Percentiles rank a stretch among this genome's conserved stretches.
These are phyloP conservation scores for Balamuthia mandrillaris DNA, from an alignment of 208 protist species.

Conservation along the genomic window DNA sequence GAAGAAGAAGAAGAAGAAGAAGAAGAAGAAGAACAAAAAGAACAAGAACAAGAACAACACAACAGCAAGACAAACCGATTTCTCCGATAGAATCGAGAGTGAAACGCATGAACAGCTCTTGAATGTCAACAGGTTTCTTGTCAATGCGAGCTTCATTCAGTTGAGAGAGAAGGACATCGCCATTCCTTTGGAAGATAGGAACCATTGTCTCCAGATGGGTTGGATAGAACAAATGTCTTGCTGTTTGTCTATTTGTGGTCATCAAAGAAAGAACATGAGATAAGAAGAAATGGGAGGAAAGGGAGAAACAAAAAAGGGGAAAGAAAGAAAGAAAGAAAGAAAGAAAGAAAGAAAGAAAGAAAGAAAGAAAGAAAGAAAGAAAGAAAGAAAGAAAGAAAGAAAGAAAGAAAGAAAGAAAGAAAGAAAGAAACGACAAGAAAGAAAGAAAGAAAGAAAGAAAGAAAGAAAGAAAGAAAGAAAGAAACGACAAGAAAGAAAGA, in stretches of 20 bases:
- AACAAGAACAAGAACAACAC: not conserved
- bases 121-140: too few species aligned
- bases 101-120: too few species aligned
- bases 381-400: not conserved
- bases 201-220: not conserved
- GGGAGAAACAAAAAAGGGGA: not conserved
- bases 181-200: not conserved
- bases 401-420: not conserved
- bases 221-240: not conserved
- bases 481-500: too few species aligned
- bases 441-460: too few species aligned
- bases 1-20: not conserved
- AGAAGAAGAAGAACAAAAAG: not conserved
- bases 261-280: too few species aligned
- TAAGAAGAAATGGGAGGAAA: not conserved
- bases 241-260: too few species aligned
- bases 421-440: too few species aligned
- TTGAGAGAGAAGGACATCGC: constrained; percentile 10
- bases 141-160: not conserved
- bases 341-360: not conserved
- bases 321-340: too few species aligned
- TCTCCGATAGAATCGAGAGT: not conserved
- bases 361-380: not conserved
- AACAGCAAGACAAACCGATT: not conserved
- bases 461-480: too few species aligned